phyloP scores from a whole-genome alignment of 306 rosid species.

The Mimosa pudica region DNA sequence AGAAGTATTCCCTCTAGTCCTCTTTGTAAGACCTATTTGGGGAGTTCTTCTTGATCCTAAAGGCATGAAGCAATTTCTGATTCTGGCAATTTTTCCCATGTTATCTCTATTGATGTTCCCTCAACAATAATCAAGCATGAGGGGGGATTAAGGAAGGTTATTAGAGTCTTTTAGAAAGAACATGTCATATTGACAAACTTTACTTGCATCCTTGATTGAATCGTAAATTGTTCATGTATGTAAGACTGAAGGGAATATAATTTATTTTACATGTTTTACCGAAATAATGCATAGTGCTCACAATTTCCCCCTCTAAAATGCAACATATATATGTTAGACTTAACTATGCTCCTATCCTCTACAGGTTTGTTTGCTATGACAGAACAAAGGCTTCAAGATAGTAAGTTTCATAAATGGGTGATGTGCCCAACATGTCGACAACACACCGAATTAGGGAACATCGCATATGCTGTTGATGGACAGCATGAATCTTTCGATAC shows the following conservation, averaged over 20 bases:
- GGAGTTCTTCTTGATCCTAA: too few relatives aligned
- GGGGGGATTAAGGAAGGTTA: too few relatives aligned
- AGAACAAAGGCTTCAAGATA: constrained; percentile 56
- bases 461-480: constrained; percentile 84
- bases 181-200: too few relatives aligned
- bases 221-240: too few relatives aligned
- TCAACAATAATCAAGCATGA: too few relatives aligned
- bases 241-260: not conserved
- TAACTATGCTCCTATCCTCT: constrained; percentile 27
- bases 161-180: too few relatives aligned
- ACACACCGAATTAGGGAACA: constrained; percentile 79
- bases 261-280: constrained; percentile 24
- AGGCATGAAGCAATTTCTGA: too few relatives aligned
- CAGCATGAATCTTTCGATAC: constrained; percentile 54
- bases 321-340: constrained; percentile 8
- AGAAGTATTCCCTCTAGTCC: not conserved
- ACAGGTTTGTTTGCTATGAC: constrained; percentile 91
- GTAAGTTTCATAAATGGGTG: constrained; percentile 73
- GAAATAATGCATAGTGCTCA: constrained; percentile 18
- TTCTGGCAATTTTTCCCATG: too few relatives aligned
- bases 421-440: constrained; percentile 98
- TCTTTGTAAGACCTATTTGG: too few relatives aligned
- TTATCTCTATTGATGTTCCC: too few relatives aligned
- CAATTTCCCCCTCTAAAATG: constrained; percentile 21
- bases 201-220: too few relatives aligned